Evolutionary conservation across 805 yeast species (phyloP).

Genomic region (Sugiyamaella lignohabitans): DNA sequence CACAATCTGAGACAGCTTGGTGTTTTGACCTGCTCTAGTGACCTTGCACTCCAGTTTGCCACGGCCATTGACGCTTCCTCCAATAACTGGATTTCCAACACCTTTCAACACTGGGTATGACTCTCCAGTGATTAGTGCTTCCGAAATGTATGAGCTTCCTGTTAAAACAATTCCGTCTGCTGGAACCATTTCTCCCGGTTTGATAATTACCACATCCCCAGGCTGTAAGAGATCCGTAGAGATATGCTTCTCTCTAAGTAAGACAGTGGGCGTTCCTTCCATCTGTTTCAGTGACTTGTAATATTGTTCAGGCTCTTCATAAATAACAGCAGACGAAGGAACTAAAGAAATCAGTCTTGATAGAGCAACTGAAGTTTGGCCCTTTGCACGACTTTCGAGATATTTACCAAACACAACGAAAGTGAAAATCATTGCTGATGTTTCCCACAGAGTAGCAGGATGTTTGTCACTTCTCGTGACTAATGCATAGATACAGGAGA

Average conservation of each 20-base stretch:
- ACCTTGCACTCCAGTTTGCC: constrained; percentile 66
- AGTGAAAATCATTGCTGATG: constrained; percentile 74
- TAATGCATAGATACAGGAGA: constrained; percentile 46
- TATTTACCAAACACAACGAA: constrained; percentile 88
- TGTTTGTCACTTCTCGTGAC: constrained; percentile 29
- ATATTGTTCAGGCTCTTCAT: constrained; percentile 19
- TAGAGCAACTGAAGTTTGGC: constrained; percentile 85
- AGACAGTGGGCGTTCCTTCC: constrained; percentile 13
- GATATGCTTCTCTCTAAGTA: constrained; percentile 42
- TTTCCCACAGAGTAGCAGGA: constrained; percentile 77
- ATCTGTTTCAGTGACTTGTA: neutral
- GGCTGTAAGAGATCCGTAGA: constrained; percentile 71
- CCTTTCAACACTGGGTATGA: constrained; percentile 64
- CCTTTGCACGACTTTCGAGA: constrained; percentile 87
- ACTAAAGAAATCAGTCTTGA: constrained; percentile 73
- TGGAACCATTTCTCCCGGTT: constrained; percentile 85
- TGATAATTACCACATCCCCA: constrained; percentile 67
- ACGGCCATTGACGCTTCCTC: constrained; percentile 85
- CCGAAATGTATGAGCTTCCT: constrained; percentile 83
- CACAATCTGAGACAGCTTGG: constrained; percentile 84
- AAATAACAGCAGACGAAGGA: constrained; percentile 67
- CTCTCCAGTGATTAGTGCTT: constrained; percentile 89
- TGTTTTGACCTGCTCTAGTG: constrained; percentile 67
- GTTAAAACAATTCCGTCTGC: constrained; percentile 79
- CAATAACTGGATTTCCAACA: constrained; percentile 60